Evolutionary conservation across 768 basidiomycete genomes (phyloP), one percentile per base, ranked within the genome.

Genomic region (Chalciporus piperatus): DNA sequence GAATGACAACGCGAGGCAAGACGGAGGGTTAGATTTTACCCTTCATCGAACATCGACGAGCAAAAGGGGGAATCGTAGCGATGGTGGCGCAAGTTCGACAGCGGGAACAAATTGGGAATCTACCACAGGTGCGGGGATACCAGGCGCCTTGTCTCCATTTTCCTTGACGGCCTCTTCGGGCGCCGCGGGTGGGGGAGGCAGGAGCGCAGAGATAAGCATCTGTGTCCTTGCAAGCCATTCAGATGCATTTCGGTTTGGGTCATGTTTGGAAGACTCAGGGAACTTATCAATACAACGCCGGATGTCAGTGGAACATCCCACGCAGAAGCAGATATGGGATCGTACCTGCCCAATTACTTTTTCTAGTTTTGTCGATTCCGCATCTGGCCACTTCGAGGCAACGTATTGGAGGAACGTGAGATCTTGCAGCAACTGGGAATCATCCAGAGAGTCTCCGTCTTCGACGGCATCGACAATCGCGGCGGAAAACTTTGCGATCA

Each of bases 21-120:
- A 55, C 55, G 54, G 48, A 58, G 48, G 47, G 56, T 54, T 56
- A 51, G 53, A 59, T 55, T 33, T 22, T 43, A 47, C 50, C 48
- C 40, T 50, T 32, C 50, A 56, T 52, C 63, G 59, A 48, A 46
- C 44, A 48, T 80, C 84, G 51, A 88, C 75, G 50, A 90, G 74
- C 41, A 92, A 70, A 62, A 91, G 72, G 14, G 87, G 87, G 69
- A 92, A 89, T 51, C 90, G 76, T 39, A 86, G 76, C 37, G 83
- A 82, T 16, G 88, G 81, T 57, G 86, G 88, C 19, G 83, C 85
- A 28, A 87, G 66, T 35, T 85, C 80, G 39, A 89, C 62, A 25
- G 82, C 79, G 33, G 83, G 70, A 45, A 82, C 77, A 60, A 82
- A 81, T 22, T 77, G 73, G 52, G 80, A 74, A 44, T 84, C 82